Evolutionary conservation across 306 rosid genomes (phyloP).

Genomic region (Canavalia gladiata): DNA sequence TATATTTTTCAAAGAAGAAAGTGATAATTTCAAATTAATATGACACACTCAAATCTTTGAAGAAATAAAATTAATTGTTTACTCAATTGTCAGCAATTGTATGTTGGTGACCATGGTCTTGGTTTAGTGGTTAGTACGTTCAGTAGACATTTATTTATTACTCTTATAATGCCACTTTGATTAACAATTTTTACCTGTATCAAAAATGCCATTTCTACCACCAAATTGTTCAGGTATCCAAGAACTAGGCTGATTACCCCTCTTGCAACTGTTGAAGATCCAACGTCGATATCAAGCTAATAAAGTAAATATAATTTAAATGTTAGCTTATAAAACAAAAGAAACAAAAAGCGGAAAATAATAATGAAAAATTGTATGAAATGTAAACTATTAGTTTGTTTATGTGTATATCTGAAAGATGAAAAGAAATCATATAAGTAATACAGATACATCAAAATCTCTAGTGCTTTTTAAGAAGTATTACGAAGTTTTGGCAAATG

Average conservation of each 20-base stretch:
- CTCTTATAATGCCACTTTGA: background rate
- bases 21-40: no score
- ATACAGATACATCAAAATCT: background rate
- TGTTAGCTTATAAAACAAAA: constrained; percentile 34
- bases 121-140: background rate
- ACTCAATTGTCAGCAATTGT: background rate
- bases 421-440: no score
- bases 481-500: background rate
- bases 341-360: background rate
- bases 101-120: constrained; percentile 8
- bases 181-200: constrained; percentile 66
- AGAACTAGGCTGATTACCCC: constrained; percentile 90
- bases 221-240: constrained; percentile 90
- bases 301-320: constrained; percentile 26
- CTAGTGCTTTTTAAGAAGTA: background rate
- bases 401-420: no score
- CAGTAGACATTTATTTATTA: background rate
- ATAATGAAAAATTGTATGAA: background rate
- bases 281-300: constrained; percentile 74
- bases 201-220: constrained; percentile 92
- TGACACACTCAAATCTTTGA: no score
- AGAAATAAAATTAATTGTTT: no score
- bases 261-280: constrained; percentile 88
- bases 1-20: no score
- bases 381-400: background rate